Evolutionary conservation across 2,329 filamentous ascomycete species (phyloP).

Genomic region (Penicillium psychrosexuale): DNA sequence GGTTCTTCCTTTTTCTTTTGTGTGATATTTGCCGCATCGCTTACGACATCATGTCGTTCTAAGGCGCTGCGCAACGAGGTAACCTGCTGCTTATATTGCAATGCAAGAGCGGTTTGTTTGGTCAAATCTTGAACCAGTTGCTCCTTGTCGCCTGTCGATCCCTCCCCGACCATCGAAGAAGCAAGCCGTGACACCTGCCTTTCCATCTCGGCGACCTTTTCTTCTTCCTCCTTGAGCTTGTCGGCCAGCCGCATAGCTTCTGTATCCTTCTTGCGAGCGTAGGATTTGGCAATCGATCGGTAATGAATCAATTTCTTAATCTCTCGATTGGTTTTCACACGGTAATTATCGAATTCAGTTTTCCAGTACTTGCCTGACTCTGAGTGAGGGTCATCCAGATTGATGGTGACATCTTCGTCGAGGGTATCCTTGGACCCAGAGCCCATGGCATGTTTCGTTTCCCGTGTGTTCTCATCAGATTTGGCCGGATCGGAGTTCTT

Average conservation of each 20-base stretch:
- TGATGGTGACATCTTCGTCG: conserved; percentile 49
- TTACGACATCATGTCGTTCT: conserved; percentile 40
- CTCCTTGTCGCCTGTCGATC: conserved; percentile 36
- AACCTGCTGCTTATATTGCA: conserved; percentile 46
- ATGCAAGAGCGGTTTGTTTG: conserved; percentile 44
- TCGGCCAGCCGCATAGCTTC: conserved; percentile 53
- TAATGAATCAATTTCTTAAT: conserved; percentile 61
- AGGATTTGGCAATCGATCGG: conserved; percentile 57
- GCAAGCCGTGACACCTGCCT: conserved; percentile 43
- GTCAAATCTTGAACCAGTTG: conserved; percentile 43
- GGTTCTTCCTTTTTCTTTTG: conserved; percentile 22
- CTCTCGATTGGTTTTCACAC: conserved; percentile 56
- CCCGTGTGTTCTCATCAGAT: conserved; percentile 12
- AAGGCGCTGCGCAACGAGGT: conserved; percentile 37
- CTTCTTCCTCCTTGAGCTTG: conserved; percentile 52
- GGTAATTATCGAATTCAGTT: conserved; percentile 58
- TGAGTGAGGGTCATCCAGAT: conserved; percentile 54
- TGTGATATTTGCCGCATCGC: conserved; percentile 20
- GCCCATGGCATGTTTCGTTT: conserved; percentile 7
- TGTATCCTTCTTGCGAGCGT: conserved; percentile 57
- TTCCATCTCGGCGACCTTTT: conserved; percentile 45
- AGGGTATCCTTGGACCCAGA: conserved; percentile 26
- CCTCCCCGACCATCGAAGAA: conserved; percentile 37
- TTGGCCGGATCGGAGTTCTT: conserved; percentile 22
- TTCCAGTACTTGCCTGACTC: conserved; percentile 63